These are phyloP conservation scores for Carex cristatella DNA, from an alignment of 176 grass and related monocot species.

Conservation along the genomic window DNA sequence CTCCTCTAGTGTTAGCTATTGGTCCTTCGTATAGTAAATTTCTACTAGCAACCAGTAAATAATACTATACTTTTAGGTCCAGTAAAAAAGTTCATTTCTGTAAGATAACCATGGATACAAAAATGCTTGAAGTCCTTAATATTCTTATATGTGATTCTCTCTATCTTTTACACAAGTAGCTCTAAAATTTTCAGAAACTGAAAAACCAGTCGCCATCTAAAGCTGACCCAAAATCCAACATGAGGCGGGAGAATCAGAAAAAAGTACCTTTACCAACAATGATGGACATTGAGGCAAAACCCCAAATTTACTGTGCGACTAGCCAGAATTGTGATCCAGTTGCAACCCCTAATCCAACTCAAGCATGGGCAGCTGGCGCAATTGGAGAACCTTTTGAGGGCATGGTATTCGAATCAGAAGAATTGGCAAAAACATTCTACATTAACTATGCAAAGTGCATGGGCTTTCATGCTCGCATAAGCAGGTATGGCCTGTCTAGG, in stretches of 20 bases:
- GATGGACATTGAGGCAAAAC: not conserved
- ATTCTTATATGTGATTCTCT: not conserved
- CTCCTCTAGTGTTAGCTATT: not conserved
- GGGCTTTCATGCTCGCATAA: constrained; percentile 83
- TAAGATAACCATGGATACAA: not conserved
- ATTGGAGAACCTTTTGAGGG: constrained; percentile 57
- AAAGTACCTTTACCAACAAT: not conserved
- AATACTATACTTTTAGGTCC: not conserved
- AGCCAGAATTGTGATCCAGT: constrained; percentile 7
- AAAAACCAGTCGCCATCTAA: not conserved
- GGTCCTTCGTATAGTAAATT: not conserved
- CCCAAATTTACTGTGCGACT: not conserved
- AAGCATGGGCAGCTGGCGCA: not conserved
- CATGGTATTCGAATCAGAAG: constrained; percentile 92
- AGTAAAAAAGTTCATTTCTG: not conserved
- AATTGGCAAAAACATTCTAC: constrained; percentile 75
- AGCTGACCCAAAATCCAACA: constrained; percentile 9
- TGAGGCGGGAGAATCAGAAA: constrained; percentile 6
- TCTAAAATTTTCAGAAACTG: constrained; percentile 7
- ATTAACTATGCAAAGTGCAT: constrained; percentile 62
- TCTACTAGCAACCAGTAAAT: not conserved
- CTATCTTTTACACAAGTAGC: not conserved
- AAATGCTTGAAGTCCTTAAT: not conserved
- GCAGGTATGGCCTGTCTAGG: constrained; percentile 78
- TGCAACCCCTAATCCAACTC: not conserved